Evolutionary conservation across 192 early-diverging fungal genomes (phyloP).

Genomic region (Podila verticillata): DNA sequence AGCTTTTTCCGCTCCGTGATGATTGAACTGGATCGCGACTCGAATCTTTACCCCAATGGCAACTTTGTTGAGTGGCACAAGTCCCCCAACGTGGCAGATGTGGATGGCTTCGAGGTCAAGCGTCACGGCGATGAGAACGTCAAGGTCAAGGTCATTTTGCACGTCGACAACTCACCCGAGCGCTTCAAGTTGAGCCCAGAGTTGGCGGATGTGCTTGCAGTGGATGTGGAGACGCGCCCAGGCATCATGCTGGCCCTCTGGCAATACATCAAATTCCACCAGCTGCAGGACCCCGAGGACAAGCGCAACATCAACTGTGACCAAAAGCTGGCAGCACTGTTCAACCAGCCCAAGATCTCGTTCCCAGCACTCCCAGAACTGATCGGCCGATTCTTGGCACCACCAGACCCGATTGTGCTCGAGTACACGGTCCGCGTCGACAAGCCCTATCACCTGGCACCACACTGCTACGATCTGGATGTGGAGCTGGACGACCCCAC

Average conservation of each 20-base stretch:
- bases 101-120: constrained; percentile 94
- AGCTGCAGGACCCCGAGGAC: constrained; percentile 91
- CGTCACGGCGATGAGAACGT: constrained; percentile 89
- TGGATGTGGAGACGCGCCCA: constrained; percentile 77
- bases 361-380: constrained; percentile 88
- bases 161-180: constrained; percentile 81
- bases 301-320: constrained; percentile 89
- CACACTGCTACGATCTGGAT: constrained; percentile 91
- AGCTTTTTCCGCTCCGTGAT: constrained; percentile 85
- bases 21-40: constrained; percentile 86
- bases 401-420: constrained; percentile 88
- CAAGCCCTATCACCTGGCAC: constrained; percentile 76
- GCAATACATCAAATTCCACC: constrained; percentile 97
- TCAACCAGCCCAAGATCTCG: constrained; percentile 70
- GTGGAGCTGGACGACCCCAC: constrained; percentile 85
- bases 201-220: constrained; percentile 79
- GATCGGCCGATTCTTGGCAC: constrained; percentile 75
- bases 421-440: constrained; percentile 90
- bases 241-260: constrained; percentile 89
- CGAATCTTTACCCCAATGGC: constrained; percentile 78
- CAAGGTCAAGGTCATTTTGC: constrained; percentile 79
- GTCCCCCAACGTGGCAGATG: constrained; percentile 56
- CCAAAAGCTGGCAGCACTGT: constrained; percentile 72
- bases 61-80: constrained; percentile 84
- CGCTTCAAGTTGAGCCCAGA: constrained; percentile 82